Evolutionary conservation across 2,329 filamentous ascomycete species (phyloP).

Genomic region (Trichoderma asperellum): DNA sequence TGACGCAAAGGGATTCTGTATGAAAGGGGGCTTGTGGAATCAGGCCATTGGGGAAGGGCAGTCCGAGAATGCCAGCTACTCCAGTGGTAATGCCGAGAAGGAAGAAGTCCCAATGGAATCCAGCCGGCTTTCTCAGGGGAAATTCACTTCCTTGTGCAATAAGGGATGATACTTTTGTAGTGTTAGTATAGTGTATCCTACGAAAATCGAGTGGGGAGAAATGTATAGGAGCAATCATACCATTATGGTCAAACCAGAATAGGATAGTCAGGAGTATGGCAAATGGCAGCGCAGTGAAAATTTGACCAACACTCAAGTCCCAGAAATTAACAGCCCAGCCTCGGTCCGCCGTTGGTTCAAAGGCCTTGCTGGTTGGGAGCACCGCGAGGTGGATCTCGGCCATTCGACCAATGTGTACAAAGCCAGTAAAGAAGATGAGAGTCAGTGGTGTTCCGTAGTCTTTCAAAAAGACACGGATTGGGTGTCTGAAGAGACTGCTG

Average conservation of each 20-base stretch:
- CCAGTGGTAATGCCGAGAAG: slow-evolving; percentile 78
- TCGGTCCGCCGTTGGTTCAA: slow-evolving; percentile 74
- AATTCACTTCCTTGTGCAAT: slow-evolving; percentile 85
- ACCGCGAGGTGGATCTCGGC: slow-evolving; percentile 67
- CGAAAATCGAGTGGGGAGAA: neutral
- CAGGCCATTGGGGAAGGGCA: slow-evolving; percentile 81
- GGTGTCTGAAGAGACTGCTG: slow-evolving; percentile 73
- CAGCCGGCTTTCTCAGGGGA: slow-evolving; percentile 77
- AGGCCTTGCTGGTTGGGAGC: slow-evolving; percentile 76
- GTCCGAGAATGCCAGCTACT: slow-evolving; percentile 72
- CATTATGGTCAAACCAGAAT: slow-evolving; percentile 90
- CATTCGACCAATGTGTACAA: slow-evolving; percentile 86
- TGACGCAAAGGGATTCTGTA: slow-evolving; percentile 77
- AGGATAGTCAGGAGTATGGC: slow-evolving; percentile 80
- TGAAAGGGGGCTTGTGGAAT: slow-evolving; percentile 86
- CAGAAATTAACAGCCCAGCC: slow-evolving; percentile 82
- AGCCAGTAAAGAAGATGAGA: slow-evolving; percentile 86
- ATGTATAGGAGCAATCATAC: slow-evolving; percentile 46
- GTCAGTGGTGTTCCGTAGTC: slow-evolving; percentile 87
- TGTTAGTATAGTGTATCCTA: neutral
- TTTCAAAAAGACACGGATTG: slow-evolving; percentile 79
- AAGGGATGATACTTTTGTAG: slow-evolving; percentile 69
- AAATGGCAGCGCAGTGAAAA: slow-evolving; percentile 87
- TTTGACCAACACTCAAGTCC: slow-evolving; percentile 71
- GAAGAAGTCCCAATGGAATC: slow-evolving; percentile 86